Evolutionary conservation across 768 basidiomycete species (phyloP).

Genomic region (Trametes cingulata): DNA sequence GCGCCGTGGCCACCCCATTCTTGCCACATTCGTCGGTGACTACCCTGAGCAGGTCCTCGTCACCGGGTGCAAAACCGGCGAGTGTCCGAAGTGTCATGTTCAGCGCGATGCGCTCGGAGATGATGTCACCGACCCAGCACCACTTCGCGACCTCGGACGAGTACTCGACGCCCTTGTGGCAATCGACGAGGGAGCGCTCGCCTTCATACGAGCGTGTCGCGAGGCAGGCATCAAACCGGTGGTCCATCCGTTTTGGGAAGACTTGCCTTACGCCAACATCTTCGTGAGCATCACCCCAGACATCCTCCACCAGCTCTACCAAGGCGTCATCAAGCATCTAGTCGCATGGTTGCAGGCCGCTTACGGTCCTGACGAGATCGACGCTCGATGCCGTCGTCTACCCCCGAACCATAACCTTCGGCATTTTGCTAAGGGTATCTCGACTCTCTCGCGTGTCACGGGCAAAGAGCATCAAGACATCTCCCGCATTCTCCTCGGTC

Average conservation of each 20-base stretch:
- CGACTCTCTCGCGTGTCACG: conserved; percentile 17
- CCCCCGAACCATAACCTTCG: conserved; percentile 28
- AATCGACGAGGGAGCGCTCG: not conserved
- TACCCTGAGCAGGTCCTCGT: conserved; percentile 31
- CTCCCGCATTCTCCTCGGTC: conserved; percentile 23
- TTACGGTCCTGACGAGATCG: conserved; percentile 17
- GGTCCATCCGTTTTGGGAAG: conserved; percentile 28
- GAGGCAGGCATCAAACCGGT: conserved; percentile 26
- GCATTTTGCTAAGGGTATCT: conserved; percentile 28
- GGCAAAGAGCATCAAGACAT: conserved; percentile 31
- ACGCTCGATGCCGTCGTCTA: conserved; percentile 21
- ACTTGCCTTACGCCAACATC: conserved; percentile 29
- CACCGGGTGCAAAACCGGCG: conserved; percentile 21
- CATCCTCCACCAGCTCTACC: conserved; percentile 33
- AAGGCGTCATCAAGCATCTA: conserved; percentile 33
- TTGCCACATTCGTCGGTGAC: conserved; percentile 25
- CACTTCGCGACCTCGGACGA: not conserved
- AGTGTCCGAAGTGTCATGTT: conserved; percentile 25
- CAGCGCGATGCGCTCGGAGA: conserved; percentile 15
- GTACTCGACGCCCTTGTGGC: conserved; percentile 13
- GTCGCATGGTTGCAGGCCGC: conserved; percentile 25
- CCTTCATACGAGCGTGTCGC: conserved; percentile 15
- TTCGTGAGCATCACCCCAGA: conserved; percentile 30
- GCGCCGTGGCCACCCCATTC: conserved; percentile 27
- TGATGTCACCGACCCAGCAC: not conserved